Conservation (phyloP, 2,329 filamentous ascomycete species). For the Fusarium ramigenum region DNA sequence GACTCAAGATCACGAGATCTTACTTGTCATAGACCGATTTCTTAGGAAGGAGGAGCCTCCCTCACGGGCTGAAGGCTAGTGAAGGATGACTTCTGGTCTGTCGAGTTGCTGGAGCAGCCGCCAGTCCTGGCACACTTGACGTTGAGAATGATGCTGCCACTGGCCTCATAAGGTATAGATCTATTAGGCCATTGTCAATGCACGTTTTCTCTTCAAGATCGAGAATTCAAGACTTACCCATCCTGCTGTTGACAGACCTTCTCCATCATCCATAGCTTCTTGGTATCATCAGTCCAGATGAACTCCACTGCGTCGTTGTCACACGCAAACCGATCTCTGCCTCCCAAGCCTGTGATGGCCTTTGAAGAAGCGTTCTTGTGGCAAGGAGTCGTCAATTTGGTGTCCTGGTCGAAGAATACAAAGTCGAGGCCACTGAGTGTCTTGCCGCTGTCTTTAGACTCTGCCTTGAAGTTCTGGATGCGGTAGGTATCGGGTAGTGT, state of each 20-base stretch:
- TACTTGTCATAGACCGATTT: not conserved
- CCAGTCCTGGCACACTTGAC: conserved; percentile 32
- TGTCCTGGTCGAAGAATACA: conserved; percentile 52
- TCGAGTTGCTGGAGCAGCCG: conserved; percentile 44
- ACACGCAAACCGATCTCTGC: conserved; percentile 54
- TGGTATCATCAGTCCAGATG: conserved; percentile 48
- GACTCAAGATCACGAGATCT: conserved; percentile 12
- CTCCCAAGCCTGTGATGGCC: conserved; percentile 32
- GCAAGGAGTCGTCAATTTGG: conserved; percentile 54
- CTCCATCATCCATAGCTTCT: conserved; percentile 56
- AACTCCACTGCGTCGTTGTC: conserved; percentile 54
- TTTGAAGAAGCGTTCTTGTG: conserved; percentile 54
- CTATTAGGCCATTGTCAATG: conserved; percentile 28
- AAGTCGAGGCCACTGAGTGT: conserved; percentile 51
- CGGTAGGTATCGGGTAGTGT: conserved; percentile 51
- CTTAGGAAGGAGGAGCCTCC: conserved; percentile 17
- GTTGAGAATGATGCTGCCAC: conserved; percentile 41
- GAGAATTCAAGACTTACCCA: conserved; percentile 45
- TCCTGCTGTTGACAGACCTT: conserved; percentile 51
- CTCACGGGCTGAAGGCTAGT: conserved; percentile 45
- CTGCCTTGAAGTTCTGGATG: conserved; percentile 50
- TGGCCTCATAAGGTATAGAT: conserved; percentile 43
- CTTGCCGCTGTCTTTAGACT: conserved; percentile 48
- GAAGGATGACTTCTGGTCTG: conserved; percentile 44
- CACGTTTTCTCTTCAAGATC: not conserved